These are phyloP conservation scores for Cicer pinnatifidum DNA, from an alignment of 306 rosid genomes.

Conservation along the genomic window DNA sequence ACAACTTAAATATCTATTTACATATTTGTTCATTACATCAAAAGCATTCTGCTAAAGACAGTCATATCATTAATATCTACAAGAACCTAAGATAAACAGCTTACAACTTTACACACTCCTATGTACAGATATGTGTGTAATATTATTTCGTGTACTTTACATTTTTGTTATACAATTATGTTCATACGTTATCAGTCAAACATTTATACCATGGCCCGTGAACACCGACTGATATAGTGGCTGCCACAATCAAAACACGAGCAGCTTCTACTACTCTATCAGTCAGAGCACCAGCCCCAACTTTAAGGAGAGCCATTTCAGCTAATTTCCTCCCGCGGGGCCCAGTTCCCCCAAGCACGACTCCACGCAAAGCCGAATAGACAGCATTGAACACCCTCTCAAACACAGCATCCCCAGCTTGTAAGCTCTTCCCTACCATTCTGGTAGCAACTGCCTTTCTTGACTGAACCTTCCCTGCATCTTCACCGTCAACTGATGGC, in stretches of 20 bases:
- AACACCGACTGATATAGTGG: constrained; percentile 72
- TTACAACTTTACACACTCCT: constrained; percentile 50
- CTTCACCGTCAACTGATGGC: constrained; percentile 49
- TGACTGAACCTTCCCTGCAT: constrained; percentile 49
- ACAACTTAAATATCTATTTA: constrained; percentile 32
- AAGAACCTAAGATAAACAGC: constrained; percentile 40
- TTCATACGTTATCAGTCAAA: constrained; percentile 52
- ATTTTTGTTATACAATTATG: neutral
- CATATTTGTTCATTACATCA: constrained; percentile 42
- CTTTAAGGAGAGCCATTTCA: constrained; percentile 70
- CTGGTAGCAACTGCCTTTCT: constrained; percentile 67
- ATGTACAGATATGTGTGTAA: constrained; percentile 47
- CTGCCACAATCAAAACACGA: constrained; percentile 73
- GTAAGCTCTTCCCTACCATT: constrained; percentile 81
- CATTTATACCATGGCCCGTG: constrained; percentile 83
- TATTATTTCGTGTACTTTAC: constrained; percentile 37
- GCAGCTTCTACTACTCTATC: constrained; percentile 73
- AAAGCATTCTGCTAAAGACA: constrained; percentile 46
- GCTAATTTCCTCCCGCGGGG: constrained; percentile 67
- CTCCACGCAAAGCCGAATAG: constrained; percentile 70
- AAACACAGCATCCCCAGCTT: constrained; percentile 86
- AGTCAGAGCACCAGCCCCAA: constrained; percentile 66
- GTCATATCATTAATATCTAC: constrained; percentile 34
- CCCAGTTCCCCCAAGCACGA: constrained; percentile 79
- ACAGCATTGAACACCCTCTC: constrained; percentile 74